Evolutionary conservation across 1,284 basidiomycete genomes (phyloP).

Genomic region (Singerocomus inundabilis): DNA sequence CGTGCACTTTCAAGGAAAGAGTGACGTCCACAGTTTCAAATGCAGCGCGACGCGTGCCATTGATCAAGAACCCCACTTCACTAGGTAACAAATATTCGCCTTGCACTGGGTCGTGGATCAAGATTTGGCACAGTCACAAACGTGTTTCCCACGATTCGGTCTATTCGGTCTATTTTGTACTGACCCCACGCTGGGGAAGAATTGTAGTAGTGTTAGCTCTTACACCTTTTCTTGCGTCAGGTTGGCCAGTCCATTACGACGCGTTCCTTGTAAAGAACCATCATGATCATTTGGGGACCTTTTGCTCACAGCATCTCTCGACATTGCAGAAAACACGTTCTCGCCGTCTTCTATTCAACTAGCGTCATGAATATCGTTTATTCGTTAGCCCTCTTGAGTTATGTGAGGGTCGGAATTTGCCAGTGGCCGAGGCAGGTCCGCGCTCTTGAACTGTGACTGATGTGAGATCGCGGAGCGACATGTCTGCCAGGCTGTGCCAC

Average conservation of each 20-base stretch:
- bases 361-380: background rate
- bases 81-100: no score
- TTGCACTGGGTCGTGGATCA: no score
- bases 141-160: background rate
- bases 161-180: no score
- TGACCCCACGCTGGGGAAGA: no score
- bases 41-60: no score
- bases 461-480: background rate
- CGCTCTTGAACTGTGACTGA: background rate
- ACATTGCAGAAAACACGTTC: background rate
- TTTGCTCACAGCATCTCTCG: background rate
- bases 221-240: no score
- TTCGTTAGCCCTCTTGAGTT: no score
- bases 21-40: background rate
- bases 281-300: background rate
- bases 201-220: no score
- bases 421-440: background rate
- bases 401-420: background rate
- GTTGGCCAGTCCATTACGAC: no score
- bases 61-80: background rate
- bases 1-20: background rate
- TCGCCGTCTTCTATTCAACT: background rate
- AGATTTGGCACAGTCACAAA: no score
- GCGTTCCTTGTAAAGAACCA: no score
- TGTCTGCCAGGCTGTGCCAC: background rate